Conservation (phyloP, 352 stramenopile species). For the Phytophthora kernoviae region DNA sequence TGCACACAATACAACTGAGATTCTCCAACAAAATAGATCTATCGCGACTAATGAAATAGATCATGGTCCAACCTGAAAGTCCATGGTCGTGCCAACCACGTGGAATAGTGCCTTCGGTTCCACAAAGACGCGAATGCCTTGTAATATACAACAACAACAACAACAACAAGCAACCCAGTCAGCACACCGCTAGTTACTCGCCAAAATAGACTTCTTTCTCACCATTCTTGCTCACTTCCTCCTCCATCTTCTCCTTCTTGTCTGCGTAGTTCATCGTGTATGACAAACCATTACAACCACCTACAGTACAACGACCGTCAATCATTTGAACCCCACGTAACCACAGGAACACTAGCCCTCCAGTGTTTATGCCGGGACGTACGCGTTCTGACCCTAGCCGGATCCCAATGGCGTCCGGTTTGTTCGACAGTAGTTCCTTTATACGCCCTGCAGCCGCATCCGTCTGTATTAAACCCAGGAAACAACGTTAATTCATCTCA, state of each 20-base stretch:
- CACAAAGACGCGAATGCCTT: constrained; percentile 97
- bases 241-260: constrained; percentile 93
- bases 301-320: constrained; percentile 29
- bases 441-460: constrained; percentile 89
- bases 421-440: constrained; percentile 80
- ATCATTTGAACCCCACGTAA: constrained; percentile 4
- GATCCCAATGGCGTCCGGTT: constrained; percentile 94
- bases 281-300: constrained; percentile 98
- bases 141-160: constrained; percentile 5
- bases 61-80: constrained; percentile 83
- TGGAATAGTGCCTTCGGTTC: constrained; percentile 99
- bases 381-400: constrained; percentile 94
- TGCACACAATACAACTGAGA: not conserved
- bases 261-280: constrained; percentile 99
- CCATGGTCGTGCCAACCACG: constrained; percentile 98
- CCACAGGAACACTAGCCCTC: not conserved
- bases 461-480: constrained; percentile 49
- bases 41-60: not conserved
- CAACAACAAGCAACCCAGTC: constrained; percentile 10
- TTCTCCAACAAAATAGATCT: not conserved
- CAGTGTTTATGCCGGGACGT: constrained; percentile 24
- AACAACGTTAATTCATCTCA: not conserved
- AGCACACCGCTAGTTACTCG: constrained; percentile 3
- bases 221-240: constrained; percentile 93
- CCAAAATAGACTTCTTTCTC: constrained; percentile 4